Evolutionary conservation across 1,284 basidiomycete genomes (phyloP), one percentile per base, ranked within the genome.

Genomic region (Leccinum holopus): DNA sequence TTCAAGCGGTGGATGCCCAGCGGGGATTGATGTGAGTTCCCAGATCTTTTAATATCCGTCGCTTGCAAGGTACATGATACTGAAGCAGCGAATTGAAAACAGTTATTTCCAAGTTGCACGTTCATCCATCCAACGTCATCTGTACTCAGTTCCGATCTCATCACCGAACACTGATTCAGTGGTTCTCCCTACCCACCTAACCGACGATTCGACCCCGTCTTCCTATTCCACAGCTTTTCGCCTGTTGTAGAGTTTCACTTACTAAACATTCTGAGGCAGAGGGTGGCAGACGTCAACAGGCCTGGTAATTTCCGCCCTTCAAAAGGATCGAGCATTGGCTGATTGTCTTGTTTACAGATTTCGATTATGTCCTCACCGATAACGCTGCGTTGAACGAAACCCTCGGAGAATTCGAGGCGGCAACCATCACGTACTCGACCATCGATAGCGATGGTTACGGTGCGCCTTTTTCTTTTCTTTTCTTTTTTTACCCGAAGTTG

Each of bases 31-130:
- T 95, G 90, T 96, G 73, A 73, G 90, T 57, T 60, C 66, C 61
- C 63, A 63, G 55, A 61, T 57, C 60, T 63, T 67, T 49, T 47
- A 65, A 72, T 77, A 61, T 67, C 73, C 75, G 67, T 65, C 59
- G 25, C 59, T 61, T 58, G 60, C 12, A n/a, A 39, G 51, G 44
- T 37, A 65, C 64, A 64, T 62, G 55, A 64, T 57, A 44, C 62
- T 65, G 52, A 75, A 61, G 52, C 59, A 59, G 63, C 63, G 61
- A 65, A 65, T 60, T 39, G 16, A 21, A 59, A 62, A 66, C 49
- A 95, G 92, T 39, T 98, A 97, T 78, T 97, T 97, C 76, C 81
- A 88, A 64, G 94, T 92, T 4, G 93, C 95, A 2, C 88, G 87
- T 63, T 90, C 95, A 1, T 91, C 93, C 0, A 88, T 86, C 8